phyloP scores from a whole-genome alignment of 2,329 filamentous ascomycete genomes.

The Aureobasidium subglaciale region DNA sequence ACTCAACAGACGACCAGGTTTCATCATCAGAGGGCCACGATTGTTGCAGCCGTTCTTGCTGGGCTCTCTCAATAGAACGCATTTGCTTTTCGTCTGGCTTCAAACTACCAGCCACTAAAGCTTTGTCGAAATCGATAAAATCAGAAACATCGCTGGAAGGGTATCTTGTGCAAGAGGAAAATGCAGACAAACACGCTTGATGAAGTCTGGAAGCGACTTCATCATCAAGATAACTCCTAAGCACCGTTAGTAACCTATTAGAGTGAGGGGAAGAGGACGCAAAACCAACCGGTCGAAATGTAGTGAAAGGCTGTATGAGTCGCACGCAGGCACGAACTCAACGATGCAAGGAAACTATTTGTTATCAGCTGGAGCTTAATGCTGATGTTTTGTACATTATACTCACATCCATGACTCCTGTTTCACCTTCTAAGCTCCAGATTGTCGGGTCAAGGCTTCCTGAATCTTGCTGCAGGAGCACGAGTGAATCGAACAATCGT shows the following conservation, averaged over 20 bases:
- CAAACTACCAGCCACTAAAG: constrained; percentile 15
- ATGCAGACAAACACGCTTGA: constrained; percentile 16
- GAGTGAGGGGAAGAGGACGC: not conserved
- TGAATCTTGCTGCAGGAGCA: constrained; percentile 66
- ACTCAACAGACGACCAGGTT: constrained; percentile 48
- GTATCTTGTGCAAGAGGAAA: constrained; percentile 24
- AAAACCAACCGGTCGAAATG: constrained; percentile 47
- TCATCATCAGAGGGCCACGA: not conserved
- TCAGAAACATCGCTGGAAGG: constrained; percentile 22
- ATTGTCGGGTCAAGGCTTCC: constrained; percentile 38
- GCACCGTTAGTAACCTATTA: not conserved
- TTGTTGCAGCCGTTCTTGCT: not conserved
- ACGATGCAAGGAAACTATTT: constrained; percentile 17
- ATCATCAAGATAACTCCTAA: constrained; percentile 19
- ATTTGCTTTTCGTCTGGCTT: not conserved
- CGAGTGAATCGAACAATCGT: constrained; percentile 69
- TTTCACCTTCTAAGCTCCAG: constrained; percentile 46
- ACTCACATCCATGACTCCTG: constrained; percentile 59
- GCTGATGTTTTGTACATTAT: not conserved
- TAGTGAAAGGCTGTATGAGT: constrained; percentile 53
- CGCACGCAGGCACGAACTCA: constrained; percentile 27
- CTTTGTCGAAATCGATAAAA: constrained; percentile 18
- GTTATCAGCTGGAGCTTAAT: not conserved
- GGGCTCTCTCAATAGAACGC: not conserved
- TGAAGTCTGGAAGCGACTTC: constrained; percentile 2